Evolutionary conservation across 2,329 filamentous ascomycete species (phyloP), one percentile per base, ranked within the genome.

Genomic region (Thelonectria blattea): DNA sequence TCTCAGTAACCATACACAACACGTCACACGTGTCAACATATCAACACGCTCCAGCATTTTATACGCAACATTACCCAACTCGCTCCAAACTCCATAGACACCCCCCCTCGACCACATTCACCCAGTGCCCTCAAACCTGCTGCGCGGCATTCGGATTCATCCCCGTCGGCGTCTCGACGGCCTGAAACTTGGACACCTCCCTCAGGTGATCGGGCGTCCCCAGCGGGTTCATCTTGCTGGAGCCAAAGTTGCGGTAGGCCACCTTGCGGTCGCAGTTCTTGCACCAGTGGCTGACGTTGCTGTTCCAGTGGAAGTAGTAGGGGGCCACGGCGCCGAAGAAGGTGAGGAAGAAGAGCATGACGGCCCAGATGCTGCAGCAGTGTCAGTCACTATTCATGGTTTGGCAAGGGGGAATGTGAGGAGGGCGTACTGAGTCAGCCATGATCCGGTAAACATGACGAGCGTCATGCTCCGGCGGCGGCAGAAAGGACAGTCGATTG

Each of bases 171-270:
- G 56, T 52, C 1, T 53, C 47, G 2, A 65, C 64, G 3, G 59
- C 50, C 12, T 65, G 62, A 30, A 66, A 72, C 30, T 58, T 70
- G 7, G 70, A 72, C 5, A 59, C 54, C 39, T 72, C 60, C 11
- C 70, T 56, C 12, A 72, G 18, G 46, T 72, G 70, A 11, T 70
- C 70, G 5, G 70, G 70, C 15, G 70, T 72, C 4, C 70, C 70
- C 8, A 69, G 50, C 3, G 62, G 50, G 20, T 60, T 34, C 66
- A 71, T 69, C 8, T 62, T 3, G 1, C 56, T 59, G 18, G 45
- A 17, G 17, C 64, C 62, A 3, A 55, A 56, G 18, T 60, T 22
- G 45, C 60, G 52, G 45, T 58, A 49, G 5, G 70, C 70, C 10
- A 72, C 68, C 24, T 69, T 72, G 52, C 68, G 68, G 10, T 50